phyloP scores from a whole-genome alignment of 495 filamentous ascomycete genomes.

The Neurospora sp. region DNA sequence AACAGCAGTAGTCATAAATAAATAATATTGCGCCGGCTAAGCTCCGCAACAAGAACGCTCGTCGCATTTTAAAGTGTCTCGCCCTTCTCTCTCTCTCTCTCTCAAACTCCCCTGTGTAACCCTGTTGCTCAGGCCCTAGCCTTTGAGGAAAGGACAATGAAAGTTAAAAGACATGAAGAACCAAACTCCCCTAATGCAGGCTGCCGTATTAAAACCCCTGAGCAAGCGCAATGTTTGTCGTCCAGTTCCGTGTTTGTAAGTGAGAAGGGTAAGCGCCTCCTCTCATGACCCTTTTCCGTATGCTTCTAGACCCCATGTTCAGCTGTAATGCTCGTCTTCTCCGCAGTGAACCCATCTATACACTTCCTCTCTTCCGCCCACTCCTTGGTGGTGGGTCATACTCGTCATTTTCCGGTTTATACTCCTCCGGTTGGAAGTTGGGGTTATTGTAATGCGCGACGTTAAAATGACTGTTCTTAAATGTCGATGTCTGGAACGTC shows the following conservation, averaged over 20 bases:
- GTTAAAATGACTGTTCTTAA: conserved; percentile 62
- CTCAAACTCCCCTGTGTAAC: not conserved
- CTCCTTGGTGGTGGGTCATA: conserved; percentile 16
- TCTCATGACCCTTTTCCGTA: not conserved
- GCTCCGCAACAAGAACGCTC: not conserved
- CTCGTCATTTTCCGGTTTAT: conserved; percentile 34
- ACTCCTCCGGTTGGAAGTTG: conserved; percentile 71
- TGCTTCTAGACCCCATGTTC: not conserved
- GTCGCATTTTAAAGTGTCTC: not conserved
- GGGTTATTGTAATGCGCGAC: conserved; percentile 74
- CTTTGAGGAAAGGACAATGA: not conserved
- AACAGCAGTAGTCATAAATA: not conserved
- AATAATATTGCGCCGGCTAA: not conserved
- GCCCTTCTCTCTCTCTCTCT: not conserved
- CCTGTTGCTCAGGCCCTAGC: not conserved
- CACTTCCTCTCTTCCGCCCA: conserved; percentile 31
- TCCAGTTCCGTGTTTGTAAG: not conserved
- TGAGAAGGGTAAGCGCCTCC: not conserved
- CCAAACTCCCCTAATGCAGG: not conserved
- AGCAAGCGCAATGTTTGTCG: not conserved
- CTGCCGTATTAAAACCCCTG: not conserved
- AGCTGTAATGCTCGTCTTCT: not conserved
- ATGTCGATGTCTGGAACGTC: conserved; percentile 42
- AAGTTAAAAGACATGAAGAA: not conserved
- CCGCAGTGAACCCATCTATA: conserved; percentile 1